phyloP scores from a whole-genome alignment of 257 asterid genomes.

The Handroanthus guayacan region DNA sequence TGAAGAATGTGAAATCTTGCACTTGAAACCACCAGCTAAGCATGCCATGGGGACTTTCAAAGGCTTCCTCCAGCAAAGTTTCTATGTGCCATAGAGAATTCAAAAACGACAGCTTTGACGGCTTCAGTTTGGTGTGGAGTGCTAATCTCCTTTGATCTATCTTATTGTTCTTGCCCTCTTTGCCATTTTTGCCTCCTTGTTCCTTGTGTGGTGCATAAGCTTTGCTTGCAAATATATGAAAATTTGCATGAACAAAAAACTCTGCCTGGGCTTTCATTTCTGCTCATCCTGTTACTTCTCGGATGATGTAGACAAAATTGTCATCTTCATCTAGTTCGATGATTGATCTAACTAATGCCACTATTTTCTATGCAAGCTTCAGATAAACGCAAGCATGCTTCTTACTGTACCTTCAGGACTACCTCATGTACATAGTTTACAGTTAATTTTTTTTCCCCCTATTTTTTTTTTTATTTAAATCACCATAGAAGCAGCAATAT shows the following conservation, averaged over 20 bases:
- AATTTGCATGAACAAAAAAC: conserved; percentile 31
- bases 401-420: conserved; percentile 1
- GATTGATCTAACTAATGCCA: background rate
- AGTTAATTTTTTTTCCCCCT: background rate
- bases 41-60: conserved; percentile 43
- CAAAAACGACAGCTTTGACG: no score
- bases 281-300: conserved; percentile 23
- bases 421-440: background rate
- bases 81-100: conserved; percentile 24
- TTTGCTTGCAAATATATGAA: conserved; percentile 30
- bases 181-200: conserved; percentile 35
- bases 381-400: background rate
- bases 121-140: conserved; percentile 62
- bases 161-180: conserved; percentile 39
- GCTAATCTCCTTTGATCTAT: conserved; percentile 45
- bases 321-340: conserved; percentile 32
- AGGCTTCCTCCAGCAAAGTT: conserved; percentile 1
- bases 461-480: no score
- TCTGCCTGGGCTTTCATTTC: conserved; percentile 29
- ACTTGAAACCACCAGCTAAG: conserved; percentile 72
- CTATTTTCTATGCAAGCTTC: background rate
- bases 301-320: conserved; percentile 21
- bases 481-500: conserved; percentile 9
- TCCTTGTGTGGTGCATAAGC: conserved; percentile 28
- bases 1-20: conserved; percentile 51